Evolutionary conservation across 768 basidiomycete species (phyloP).

Genomic region (Auriscalpium vulgare): DNA sequence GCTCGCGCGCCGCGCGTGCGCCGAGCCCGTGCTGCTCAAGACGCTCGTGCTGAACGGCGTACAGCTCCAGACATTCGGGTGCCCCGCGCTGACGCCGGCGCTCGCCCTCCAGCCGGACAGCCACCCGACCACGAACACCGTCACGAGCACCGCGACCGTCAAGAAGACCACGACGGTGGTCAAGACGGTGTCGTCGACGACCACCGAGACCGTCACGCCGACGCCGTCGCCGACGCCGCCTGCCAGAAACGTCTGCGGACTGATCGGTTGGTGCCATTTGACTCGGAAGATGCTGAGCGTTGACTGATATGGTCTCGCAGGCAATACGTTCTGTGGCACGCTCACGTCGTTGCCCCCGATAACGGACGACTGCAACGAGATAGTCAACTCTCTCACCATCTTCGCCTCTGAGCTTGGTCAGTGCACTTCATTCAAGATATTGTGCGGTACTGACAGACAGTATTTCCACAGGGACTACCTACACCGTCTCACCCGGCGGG

Average conservation of each 20-base stretch:
- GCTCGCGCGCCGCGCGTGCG: not conserved
- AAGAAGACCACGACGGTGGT: conserved; percentile 3
- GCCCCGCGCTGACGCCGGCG: not conserved
- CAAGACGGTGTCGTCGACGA: not conserved
- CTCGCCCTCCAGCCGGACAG: not conserved
- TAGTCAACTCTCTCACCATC: not conserved
- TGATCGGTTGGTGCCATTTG: too few relatives aligned
- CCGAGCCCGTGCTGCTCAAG: not conserved
- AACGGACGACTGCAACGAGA: not conserved
- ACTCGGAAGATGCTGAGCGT: too few relatives aligned
- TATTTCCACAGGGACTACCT: conserved; percentile 9
- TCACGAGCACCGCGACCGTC: conserved; percentile 6
- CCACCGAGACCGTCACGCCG: conserved; percentile 8
- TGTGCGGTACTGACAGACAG: not conserved
- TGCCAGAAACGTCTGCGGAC: not conserved
- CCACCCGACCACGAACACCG: not conserved
- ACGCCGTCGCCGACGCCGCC: not conserved
- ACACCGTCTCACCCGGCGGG: conserved; percentile 11
- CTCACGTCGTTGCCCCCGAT: not conserved
- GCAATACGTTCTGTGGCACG: not conserved
- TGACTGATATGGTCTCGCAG: not conserved
- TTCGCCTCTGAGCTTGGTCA: not conserved
- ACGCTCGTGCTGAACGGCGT: not conserved
- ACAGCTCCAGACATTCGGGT: not conserved
- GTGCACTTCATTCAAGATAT: not conserved